phyloP scores from a whole-genome alignment of 2,329 filamentous ascomycete genomes.

The Fusarium nanum region DNA sequence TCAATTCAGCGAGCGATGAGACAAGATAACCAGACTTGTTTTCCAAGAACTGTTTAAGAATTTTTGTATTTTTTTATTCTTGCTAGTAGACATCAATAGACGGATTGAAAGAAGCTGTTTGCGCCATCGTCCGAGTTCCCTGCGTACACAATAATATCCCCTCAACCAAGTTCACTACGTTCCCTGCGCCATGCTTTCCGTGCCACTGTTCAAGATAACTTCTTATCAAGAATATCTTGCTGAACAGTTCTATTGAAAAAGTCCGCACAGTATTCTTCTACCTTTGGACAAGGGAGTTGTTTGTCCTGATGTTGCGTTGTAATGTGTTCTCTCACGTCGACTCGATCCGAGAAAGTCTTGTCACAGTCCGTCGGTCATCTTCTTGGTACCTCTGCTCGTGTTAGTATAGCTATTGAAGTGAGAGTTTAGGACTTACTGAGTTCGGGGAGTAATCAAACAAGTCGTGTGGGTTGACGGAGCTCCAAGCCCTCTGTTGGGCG shows the following conservation, averaged over 20 bases:
- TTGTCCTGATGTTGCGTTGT: too few relatives aligned
- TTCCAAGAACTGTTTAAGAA: background rate
- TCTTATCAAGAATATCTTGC: too few relatives aligned
- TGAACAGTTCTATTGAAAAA: background rate
- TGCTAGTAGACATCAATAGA: background rate
- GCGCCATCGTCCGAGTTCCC: background rate
- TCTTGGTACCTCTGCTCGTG: too few relatives aligned
- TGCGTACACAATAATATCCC: background rate
- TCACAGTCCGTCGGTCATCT: too few relatives aligned
- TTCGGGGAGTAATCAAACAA: too few relatives aligned
- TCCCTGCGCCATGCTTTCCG: background rate
- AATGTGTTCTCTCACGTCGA: too few relatives aligned
- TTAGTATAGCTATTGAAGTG: too few relatives aligned
- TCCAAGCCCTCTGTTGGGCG: too few relatives aligned
- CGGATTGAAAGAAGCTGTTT: background rate
- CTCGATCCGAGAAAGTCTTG: too few relatives aligned
- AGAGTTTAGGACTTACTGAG: too few relatives aligned
- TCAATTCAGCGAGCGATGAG: background rate
- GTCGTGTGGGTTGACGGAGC: too few relatives aligned
- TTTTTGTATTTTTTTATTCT: background rate
- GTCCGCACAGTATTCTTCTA: accelerated
- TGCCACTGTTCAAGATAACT: background rate
- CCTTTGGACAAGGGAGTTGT: background rate
- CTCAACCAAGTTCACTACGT: background rate
- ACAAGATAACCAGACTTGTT: background rate